Evolutionary conservation across 2,329 filamentous ascomycete genomes (phyloP).

Genomic region (Cercospora zeina): DNA sequence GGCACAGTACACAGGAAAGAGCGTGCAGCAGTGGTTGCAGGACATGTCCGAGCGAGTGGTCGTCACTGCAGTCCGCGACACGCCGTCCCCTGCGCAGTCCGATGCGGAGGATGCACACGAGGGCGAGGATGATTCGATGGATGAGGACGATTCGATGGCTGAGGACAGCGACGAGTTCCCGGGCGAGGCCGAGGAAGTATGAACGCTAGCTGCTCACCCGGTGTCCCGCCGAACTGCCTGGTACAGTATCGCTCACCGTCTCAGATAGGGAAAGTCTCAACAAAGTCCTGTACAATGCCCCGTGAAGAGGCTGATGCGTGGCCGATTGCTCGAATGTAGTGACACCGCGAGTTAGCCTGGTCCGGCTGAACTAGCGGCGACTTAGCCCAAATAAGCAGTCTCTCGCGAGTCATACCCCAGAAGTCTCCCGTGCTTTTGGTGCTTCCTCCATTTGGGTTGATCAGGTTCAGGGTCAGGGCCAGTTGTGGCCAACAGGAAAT

Average conservation of each 20-base stretch:
- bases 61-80: conserved; percentile 17
- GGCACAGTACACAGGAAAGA: conserved; percentile 8
- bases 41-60: conserved; percentile 16
- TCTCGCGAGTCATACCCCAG: neutral
- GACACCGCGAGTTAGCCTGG: too few species aligned
- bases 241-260: too few species aligned
- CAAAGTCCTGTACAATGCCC: too few species aligned
- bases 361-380: too few species aligned
- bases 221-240: neutral
- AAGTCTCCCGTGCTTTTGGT: neutral
- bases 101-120: neutral
- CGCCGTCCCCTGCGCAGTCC: neutral
- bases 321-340: too few species aligned
- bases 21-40: conserved; percentile 16
- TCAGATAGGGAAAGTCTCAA: too few species aligned
- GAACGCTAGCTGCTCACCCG: neutral
- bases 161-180: neutral
- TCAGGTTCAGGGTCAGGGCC: too few species aligned
- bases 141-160: neutral
- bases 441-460: neutral
- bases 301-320: too few species aligned
- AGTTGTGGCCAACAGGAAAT: too few species aligned
- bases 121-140: neutral
- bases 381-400: too few species aligned
- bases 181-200: neutral